A percentile compares a stretch with the other conserved stretches of the same genome.
phyloP scores from a whole-genome alignment of 345 rosid genomes.

The Excoecaria agallocha region DNA sequence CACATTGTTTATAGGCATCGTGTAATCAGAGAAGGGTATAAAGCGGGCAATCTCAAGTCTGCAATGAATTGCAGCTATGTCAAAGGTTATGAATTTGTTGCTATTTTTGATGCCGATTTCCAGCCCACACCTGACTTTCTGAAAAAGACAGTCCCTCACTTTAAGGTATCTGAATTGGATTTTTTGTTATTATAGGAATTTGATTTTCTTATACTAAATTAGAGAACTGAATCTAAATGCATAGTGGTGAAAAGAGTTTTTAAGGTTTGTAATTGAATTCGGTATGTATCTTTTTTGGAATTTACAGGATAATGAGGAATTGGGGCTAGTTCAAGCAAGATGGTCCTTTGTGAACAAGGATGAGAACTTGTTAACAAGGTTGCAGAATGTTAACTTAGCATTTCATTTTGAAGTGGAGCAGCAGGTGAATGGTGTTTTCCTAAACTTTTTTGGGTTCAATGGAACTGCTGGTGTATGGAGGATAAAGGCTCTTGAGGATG shows the following conservation, averaged over 20 bases:
- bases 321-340: conserved; percentile 86
- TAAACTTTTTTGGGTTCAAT: conserved; percentile 89
- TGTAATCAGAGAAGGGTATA: conserved; percentile 80
- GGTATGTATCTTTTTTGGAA: conserved; percentile 3
- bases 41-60: conserved; percentile 96
- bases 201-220: too few species aligned
- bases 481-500: conserved; percentile 83
- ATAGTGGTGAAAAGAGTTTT: neutral
- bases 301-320: conserved; percentile 67
- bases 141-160: conserved; percentile 77
- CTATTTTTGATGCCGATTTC: conserved; percentile 55
- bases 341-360: conserved; percentile 97
- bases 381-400: conserved; percentile 81
- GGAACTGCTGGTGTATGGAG: conserved; percentile 99
- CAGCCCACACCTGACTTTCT: conserved; percentile 88
- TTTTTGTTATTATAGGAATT: too few species aligned
- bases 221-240: too few species aligned
- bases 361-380: conserved; percentile 80
- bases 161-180: conserved; percentile 46
- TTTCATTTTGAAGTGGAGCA: conserved; percentile 97
- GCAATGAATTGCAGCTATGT: conserved; percentile 93
- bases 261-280: neutral
- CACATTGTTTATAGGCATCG: conserved; percentile 80
- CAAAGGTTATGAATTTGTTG: conserved; percentile 57
- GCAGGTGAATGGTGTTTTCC: conserved; percentile 80